Conservation (phyloP, 306 rosid species). For the Vicia villosa region DNA sequence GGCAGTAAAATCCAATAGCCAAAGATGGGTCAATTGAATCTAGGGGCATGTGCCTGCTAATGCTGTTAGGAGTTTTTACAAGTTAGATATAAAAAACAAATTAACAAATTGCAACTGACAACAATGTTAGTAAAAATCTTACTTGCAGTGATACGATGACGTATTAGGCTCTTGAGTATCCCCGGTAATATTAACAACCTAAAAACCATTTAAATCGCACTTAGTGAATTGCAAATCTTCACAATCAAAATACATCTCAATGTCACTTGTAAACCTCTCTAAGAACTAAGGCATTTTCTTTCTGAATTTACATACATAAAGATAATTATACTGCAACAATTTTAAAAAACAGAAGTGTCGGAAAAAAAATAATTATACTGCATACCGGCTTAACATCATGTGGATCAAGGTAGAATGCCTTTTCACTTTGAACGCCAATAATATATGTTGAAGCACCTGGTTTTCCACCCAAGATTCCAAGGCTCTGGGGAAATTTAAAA, state of each 20-base stretch:
- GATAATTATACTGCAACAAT: not conserved
- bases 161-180: slow-evolving; percentile 67
- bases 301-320: not conserved
- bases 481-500: slow-evolving; percentile 86
- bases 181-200: slow-evolving; percentile 64
- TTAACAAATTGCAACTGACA: not conserved
- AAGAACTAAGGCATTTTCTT: not conserved
- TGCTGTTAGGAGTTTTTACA: slow-evolving; percentile 44
- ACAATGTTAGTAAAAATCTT: slow-evolving; percentile 36
- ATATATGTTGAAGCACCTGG: slow-evolving; percentile 92
- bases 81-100: slow-evolving; percentile 9
- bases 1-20: slow-evolving; percentile 97
- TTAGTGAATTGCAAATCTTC: slow-evolving; percentile 23
- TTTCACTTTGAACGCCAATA: slow-evolving; percentile 83
- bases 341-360: too few relatives aligned
- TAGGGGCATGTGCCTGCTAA: slow-evolving; percentile 67
- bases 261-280: slow-evolving; percentile 1
- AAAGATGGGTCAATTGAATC: slow-evolving; percentile 89
- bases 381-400: slow-evolving; percentile 55
- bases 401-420: slow-evolving; percentile 91
- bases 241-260: slow-evolving; percentile 9
- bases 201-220: slow-evolving; percentile 27
- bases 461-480: slow-evolving; percentile 93
- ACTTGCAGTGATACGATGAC: slow-evolving; percentile 92
- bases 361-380: too few relatives aligned